Percentiles rank a stretch among this genome's conserved stretches.
Conservation (phyloP, 2,329 filamentous ascomycete genomes). For the Phaeosphaeria sp. region DNA sequence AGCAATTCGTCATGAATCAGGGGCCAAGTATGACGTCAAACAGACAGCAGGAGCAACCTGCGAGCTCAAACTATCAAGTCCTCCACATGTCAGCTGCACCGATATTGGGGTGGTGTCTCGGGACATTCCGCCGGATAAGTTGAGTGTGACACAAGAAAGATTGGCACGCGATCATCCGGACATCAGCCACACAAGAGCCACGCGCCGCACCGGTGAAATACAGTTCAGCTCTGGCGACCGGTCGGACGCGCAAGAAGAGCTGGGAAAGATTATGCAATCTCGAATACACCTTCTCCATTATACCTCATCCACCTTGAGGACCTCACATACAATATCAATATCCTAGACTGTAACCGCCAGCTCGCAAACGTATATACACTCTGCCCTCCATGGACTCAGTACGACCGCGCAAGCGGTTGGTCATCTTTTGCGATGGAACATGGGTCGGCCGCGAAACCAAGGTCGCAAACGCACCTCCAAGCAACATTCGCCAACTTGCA, state of each 20-base stretch:
- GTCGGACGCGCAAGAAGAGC: constrained; percentile 1
- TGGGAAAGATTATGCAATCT: not conserved
- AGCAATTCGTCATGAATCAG: not conserved
- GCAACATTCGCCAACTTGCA: constrained; percentile 43
- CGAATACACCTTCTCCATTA: not conserved
- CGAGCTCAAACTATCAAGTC: not conserved
- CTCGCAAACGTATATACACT: constrained; percentile 1
- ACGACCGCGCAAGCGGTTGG: constrained; percentile 31
- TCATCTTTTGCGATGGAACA: constrained; percentile 45
- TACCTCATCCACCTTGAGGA: not conserved
- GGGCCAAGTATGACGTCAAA: not conserved
- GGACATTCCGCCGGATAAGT: constrained; percentile 6
- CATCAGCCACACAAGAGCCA: constrained; percentile 12
- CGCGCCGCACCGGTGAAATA: constrained; percentile 21
- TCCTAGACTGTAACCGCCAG: too few relatives aligned
- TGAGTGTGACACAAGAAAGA: constrained; percentile 15
- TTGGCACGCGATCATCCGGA: constrained; percentile 19
- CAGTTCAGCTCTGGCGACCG: constrained; percentile 7
- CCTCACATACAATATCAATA: too few relatives aligned
- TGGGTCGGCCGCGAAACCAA: constrained; percentile 45
- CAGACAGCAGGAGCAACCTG: not conserved
- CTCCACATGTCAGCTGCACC: not conserved
- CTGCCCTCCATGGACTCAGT: constrained; percentile 11
- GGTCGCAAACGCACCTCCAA: constrained; percentile 32
- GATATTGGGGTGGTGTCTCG: constrained; percentile 7